Conservation (phyloP, 1,284 basidiomycete species). For the Bondarzewia mesenterica region DNA sequence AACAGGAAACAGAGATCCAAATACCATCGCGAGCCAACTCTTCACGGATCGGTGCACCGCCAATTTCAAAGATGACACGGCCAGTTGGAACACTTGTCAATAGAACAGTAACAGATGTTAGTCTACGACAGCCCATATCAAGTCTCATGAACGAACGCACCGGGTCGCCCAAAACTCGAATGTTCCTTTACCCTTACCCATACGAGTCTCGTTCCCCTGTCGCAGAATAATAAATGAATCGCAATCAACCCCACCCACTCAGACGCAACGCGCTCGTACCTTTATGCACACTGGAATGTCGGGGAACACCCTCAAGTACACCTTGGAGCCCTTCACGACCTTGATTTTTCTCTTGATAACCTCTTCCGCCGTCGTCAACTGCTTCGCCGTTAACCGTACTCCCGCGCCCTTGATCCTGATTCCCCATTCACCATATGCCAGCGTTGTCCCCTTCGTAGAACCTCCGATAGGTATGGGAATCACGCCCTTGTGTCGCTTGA, state of each 20-base stretch:
- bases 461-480: slow-evolving; percentile 82
- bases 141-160: slow-evolving; percentile 33
- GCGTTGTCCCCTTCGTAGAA: slow-evolving; percentile 88
- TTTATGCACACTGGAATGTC: slow-evolving; percentile 98
- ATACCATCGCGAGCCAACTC: slow-evolving; percentile 90
- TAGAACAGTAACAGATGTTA: slow-evolving; percentile 2
- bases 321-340: slow-evolving; percentile 82
- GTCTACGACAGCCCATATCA: neutral
- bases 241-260: neutral
- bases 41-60: slow-evolving; percentile 84
- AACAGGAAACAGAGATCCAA: slow-evolving; percentile 14
- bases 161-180: slow-evolving; percentile 98
- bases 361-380: slow-evolving; percentile 81
- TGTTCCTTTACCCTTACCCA: slow-evolving; percentile 98
- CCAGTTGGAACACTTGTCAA: slow-evolving; percentile 75
- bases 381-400: slow-evolving; percentile 83
- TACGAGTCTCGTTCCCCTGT: slow-evolving; percentile 96
- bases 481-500: slow-evolving; percentile 84
- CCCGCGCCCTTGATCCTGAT: slow-evolving; percentile 83
- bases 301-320: slow-evolving; percentile 89
- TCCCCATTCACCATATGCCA: slow-evolving; percentile 89
- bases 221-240: slow-evolving; percentile 1
- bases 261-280: slow-evolving; percentile 34
- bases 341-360: slow-evolving; percentile 91
- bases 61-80: slow-evolving; percentile 91